phyloP scores from a whole-genome alignment of 2,329 filamentous ascomycete genomes.

The Beauveria australis region DNA sequence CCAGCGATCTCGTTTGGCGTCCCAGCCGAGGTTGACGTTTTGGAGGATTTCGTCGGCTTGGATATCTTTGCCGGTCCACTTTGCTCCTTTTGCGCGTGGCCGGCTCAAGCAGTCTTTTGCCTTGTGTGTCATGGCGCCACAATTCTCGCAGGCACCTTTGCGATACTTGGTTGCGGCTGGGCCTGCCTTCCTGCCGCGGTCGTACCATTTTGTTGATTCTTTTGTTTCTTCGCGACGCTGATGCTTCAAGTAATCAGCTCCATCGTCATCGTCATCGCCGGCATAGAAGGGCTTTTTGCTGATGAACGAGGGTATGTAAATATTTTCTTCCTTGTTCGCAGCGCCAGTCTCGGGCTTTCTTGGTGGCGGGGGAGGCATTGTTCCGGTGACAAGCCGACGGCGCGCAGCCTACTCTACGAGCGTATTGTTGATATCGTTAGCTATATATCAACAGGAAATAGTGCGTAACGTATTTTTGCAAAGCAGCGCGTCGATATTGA shows the following conservation, averaged over 20 bases:
- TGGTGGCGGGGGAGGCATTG: slow-evolving; percentile 23
- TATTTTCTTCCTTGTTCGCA: slow-evolving; percentile 78
- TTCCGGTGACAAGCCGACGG: background rate
- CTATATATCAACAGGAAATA: background rate
- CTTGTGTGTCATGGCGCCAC: slow-evolving; percentile 94
- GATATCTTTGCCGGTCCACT: slow-evolving; percentile 88
- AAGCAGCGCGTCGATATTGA: background rate
- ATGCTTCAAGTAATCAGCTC: slow-evolving; percentile 90
- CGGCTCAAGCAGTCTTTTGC: slow-evolving; percentile 86
- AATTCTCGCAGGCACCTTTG: slow-evolving; percentile 98
- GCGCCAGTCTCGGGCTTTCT: slow-evolving; percentile 28
- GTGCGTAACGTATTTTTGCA: background rate
- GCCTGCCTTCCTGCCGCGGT: slow-evolving; percentile 74
- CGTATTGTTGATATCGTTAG: background rate
- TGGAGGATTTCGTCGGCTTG: slow-evolving; percentile 85
- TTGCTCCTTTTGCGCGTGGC: slow-evolving; percentile 81
- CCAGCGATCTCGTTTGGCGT: slow-evolving; percentile 96
- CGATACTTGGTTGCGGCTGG: slow-evolving; percentile 93
- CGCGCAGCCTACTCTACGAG: background rate
- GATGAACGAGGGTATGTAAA: slow-evolving; percentile 98
- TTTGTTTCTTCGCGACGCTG: slow-evolving; percentile 62
- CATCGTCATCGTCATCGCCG: slow-evolving; percentile 64
- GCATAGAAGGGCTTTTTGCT: slow-evolving; percentile 97
- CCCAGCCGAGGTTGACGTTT: slow-evolving; percentile 83
- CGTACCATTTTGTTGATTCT: slow-evolving; percentile 80